Base-by-base conservation (phyloP, 148 eudicot genomes). In the Rhododendron williamsianum region DNA sequence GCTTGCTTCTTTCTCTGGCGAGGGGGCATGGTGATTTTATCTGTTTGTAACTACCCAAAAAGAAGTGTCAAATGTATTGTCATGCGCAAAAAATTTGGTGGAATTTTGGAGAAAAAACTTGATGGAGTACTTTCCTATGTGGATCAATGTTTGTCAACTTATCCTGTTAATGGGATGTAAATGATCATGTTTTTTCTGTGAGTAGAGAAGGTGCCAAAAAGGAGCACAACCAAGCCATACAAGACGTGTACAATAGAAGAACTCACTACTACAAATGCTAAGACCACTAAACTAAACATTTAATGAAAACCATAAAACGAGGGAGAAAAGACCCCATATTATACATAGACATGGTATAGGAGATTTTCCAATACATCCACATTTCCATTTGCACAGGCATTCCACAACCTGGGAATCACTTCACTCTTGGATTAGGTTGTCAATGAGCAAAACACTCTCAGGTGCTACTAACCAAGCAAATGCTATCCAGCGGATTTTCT, bases 371-470 rank as follows among this genome's bases (percentile, higher is more conserved):
- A 30, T 23, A 9, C 33, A 33, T 51, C 21, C 21, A 15, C 4
- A 51, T 27, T 16, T 4, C 79, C 79, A 19, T 36, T 27, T 79
- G 60, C 82, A n/a, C 82, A 48, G 15, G 11, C 60, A 79, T 38
- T 79, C 19, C 9, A 48, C 18, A 30, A 27, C 27, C 18, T 79
- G 19, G 51, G 11, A 45, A 79, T 79, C 38, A 49, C 38, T 79
- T 79, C 82, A 15, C 36, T 79, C 60, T 48, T 49, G 63, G 82
- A 79, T 19, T 49, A 48, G 60, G 82, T 27, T 25, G 82, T 78
- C 56, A 51, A 80, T 51, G 25, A 30, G 51, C 3, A 1, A 23
- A 51, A 25, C 49, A 30, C 23, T 49, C 51, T 10, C 27, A 23
- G 45, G 81, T 78, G 56, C 81, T 23, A 78, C 10, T 25, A 10